Evolutionary conservation across 768 basidiomycete species (phyloP).

Genomic region (Crucibulum laeve): DNA sequence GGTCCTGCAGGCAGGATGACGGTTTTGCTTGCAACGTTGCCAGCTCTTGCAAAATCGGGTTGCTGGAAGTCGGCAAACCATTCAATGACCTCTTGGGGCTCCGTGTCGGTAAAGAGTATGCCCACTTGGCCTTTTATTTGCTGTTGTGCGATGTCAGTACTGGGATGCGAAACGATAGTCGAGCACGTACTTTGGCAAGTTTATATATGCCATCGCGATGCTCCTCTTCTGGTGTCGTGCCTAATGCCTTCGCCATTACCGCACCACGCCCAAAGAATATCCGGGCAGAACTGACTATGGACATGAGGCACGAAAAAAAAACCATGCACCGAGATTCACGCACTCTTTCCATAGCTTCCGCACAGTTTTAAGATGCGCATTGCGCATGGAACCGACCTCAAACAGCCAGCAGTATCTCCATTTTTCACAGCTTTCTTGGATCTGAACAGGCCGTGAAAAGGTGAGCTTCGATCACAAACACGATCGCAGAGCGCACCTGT

Average conservation of each 20-base stretch:
- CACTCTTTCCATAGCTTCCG: conserved; percentile 92
- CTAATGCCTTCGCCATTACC: conserved; percentile 96
- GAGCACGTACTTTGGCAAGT: conserved; percentile 63
- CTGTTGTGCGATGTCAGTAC: conserved; percentile 31
- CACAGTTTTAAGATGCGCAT: conserved; percentile 90
- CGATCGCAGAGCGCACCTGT: conserved; percentile 46
- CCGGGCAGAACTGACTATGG: conserved; percentile 63
- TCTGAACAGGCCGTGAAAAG: conserved; percentile 32
- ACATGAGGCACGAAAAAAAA: conserved; percentile 3
- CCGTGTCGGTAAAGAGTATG: conserved; percentile 85
- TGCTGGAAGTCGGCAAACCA: conserved; percentile 93
- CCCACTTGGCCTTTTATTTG: conserved; percentile 95
- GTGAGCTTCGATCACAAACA: conserved; percentile 1
- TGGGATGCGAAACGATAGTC: background rate
- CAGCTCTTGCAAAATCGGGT: conserved; percentile 88
- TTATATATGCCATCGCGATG: conserved; percentile 73
- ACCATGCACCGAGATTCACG: conserved; percentile 18
- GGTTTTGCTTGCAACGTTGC: conserved; percentile 72
- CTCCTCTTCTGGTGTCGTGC: conserved; percentile 83
- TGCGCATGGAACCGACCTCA: conserved; percentile 93
- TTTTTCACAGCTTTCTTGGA: conserved; percentile 81
- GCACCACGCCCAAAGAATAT: conserved; percentile 85
- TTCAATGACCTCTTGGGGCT: conserved; percentile 85
- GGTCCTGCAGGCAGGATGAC: conserved; percentile 81
- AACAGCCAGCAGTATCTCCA: conserved; percentile 97